A percentile compares a stretch with the other conserved stretches of the same genome.
Conservation (phyloP, 352 stramenopile genomes). For the Pythium coloratum region DNA sequence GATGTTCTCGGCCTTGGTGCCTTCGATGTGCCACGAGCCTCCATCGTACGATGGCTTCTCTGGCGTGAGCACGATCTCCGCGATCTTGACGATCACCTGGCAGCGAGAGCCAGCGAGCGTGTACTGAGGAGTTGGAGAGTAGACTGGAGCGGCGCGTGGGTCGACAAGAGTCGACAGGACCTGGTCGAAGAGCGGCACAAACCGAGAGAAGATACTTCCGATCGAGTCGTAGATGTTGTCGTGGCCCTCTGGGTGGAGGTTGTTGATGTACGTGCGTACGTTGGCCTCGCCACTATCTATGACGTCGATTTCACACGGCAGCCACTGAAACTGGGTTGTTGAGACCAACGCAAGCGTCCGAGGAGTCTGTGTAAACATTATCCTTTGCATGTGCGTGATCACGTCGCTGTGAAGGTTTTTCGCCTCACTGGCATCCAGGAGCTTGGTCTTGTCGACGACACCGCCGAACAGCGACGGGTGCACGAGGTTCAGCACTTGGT, state of each 20-base stretch:
- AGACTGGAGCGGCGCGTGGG: background rate
- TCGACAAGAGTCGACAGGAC: conserved; percentile 19
- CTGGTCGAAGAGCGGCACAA: conserved; percentile 37
- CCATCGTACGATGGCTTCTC: conserved; percentile 15
- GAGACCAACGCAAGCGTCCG: conserved; percentile 6
- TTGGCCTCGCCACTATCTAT: conserved; percentile 11
- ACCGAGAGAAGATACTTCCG: conserved; percentile 22
- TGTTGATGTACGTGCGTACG: conserved; percentile 42
- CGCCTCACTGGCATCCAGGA: background rate
- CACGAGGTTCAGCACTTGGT: conserved; percentile 58
- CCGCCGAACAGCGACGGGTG: conserved; percentile 51
- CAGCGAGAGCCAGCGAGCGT: background rate
- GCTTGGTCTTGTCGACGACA: conserved; percentile 37
- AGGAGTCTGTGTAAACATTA: conserved; percentile 27
- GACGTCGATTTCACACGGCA: conserved; percentile 31
- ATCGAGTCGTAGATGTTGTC: conserved; percentile 29
- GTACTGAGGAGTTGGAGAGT: conserved; percentile 21
- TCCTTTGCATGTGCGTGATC: conserved; percentile 35
- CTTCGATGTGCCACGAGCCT: conserved; percentile 37
- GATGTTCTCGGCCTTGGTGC: conserved; percentile 32
- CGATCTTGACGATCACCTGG: conserved; percentile 44
- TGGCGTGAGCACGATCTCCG: conserved; percentile 30
- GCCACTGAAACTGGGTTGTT: conserved; percentile 30
- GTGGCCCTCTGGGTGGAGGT: conserved; percentile 33
- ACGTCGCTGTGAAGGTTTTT: background rate